Conservation (phyloP, 169 alveolate species). For the Perkinsus olseni region DNA sequence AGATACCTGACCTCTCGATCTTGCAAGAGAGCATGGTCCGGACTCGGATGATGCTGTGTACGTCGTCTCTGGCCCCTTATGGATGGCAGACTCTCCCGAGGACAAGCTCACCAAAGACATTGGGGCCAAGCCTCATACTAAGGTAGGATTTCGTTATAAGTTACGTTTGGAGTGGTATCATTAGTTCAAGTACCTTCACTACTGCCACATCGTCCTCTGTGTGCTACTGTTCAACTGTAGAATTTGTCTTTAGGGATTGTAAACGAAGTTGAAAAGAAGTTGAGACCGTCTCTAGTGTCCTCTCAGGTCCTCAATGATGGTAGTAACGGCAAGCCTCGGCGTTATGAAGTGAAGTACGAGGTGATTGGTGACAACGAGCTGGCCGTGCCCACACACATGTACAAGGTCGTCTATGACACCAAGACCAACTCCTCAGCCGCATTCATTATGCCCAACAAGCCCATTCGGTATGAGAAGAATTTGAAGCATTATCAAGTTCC, state of each 20-base stretch:
- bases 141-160: constrained; percentile 11
- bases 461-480: constrained; percentile 6
- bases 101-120: constrained; percentile 20
- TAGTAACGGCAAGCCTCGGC: background rate
- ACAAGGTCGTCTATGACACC: constrained; percentile 20
- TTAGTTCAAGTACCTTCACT: constrained; percentile 10
- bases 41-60: constrained; percentile 27
- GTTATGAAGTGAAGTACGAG: constrained; percentile 12
- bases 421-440: constrained; percentile 16
- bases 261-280: no score
- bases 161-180: constrained; percentile 26
- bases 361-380: constrained; percentile 26
- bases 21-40: constrained; percentile 2
- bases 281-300: background rate
- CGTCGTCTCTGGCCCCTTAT: constrained; percentile 35
- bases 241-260: no score
- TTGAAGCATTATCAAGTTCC: constrained; percentile 24
- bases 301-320: background rate
- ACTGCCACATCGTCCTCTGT: constrained; percentile 10
- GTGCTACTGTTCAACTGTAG: background rate
- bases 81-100: constrained; percentile 14
- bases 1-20: background rate
- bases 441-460: constrained; percentile 26
- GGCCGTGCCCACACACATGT: constrained; percentile 31
- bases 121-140: constrained; percentile 23